Base-by-base conservation (phyloP, 2,329 filamentous ascomycete genomes). In the Arthrobotrys sphaeroides region DNA sequence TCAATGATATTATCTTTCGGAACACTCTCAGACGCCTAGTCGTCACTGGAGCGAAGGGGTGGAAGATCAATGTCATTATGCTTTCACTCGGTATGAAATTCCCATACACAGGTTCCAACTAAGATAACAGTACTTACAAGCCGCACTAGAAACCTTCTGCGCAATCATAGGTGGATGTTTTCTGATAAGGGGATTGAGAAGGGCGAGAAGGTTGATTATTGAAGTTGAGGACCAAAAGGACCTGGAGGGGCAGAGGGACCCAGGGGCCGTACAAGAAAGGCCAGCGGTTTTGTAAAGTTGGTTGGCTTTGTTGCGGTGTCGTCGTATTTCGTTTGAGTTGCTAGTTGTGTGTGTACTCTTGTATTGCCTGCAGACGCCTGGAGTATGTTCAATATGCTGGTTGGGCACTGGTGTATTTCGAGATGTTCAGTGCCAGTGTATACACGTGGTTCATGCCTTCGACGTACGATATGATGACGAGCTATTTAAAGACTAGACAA, bases 21-120 rank as follows among this genome's bases (percentile, higher is more conserved):
- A 55, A 55, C 9, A 38, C 5, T 3, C 4, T 55, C 16, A 55
- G 51, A 16, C 9, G 26, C 3, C 18, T 55, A 7, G 31, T 55
- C 1, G 12, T 24, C 10, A 7, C 51, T 7, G 51, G 51, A 2
- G 51, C 51, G 1, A 55, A 16, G n/a, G 51, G 51, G 2, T 72
- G 67, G 67, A 72, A 38, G 20, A 57, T 72, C 12, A 47, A 57
- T 31, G 18, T 47, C 12, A 72, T 72, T 10, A 72, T 72, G 67
- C n/a, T 65, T 0, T 64, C 43, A 16, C 22, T 72, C 7, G 67
- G 59, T 72, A 26, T 13, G 40, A 20, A 9, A n/a, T 9, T 3
- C 13, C 36, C 1, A 3, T 7, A 20, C 12, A 2, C 36, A n/a
- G n/a, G n/a, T n/a, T n/a, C 16, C 12, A 40, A n/a, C 16, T 38